A percentile compares a stretch with the other conserved stretches of the same genome.
Conservation (phyloP, 2,329 filamentous ascomycete genomes). For the Neofusicoccum sp. region DNA sequence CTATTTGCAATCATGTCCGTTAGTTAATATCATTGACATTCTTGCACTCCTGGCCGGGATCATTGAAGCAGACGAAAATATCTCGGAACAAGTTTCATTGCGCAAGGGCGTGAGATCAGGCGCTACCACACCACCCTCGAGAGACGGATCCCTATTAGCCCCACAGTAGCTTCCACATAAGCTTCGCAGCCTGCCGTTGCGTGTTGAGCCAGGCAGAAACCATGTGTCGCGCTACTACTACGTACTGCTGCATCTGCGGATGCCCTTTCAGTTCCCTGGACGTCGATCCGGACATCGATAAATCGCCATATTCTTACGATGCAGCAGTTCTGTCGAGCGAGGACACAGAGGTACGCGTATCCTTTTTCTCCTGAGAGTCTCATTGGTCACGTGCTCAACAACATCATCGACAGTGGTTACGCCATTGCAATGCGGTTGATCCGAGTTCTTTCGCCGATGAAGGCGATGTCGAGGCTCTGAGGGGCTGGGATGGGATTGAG, state of each 20-base stretch:
- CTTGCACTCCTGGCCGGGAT: not conserved
- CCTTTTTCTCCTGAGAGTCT: too few relatives aligned
- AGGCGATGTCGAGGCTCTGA: not conserved
- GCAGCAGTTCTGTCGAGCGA: not conserved
- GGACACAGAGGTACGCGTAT: not conserved
- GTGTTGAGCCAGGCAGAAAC: not conserved
- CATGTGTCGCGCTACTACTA: slow-evolving; percentile 9
- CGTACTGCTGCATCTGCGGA: slow-evolving; percentile 15
- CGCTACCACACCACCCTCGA: slow-evolving; percentile 12
- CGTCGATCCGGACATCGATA: not conserved
- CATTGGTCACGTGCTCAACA: too few relatives aligned
- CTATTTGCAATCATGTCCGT: not conserved
- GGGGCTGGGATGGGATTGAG: not conserved
- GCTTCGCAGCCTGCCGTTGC: not conserved
- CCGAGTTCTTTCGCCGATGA: not conserved
- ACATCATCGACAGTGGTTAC: not conserved
- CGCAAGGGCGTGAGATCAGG: slow-evolving; percentile 10
- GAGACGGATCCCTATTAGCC: slow-evolving; percentile 4
- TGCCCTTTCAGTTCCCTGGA: not conserved
- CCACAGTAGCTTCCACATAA: slow-evolving; percentile 13
- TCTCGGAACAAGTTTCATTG: not conserved
- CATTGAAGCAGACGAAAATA: slow-evolving; percentile 6
- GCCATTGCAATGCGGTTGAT: not conserved
- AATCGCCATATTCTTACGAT: slow-evolving; percentile 3
- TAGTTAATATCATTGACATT: too few relatives aligned